phyloP scores from a whole-genome alignment of 2,329 filamentous ascomycete species.

The Sclerotinia subarctica region DNA sequence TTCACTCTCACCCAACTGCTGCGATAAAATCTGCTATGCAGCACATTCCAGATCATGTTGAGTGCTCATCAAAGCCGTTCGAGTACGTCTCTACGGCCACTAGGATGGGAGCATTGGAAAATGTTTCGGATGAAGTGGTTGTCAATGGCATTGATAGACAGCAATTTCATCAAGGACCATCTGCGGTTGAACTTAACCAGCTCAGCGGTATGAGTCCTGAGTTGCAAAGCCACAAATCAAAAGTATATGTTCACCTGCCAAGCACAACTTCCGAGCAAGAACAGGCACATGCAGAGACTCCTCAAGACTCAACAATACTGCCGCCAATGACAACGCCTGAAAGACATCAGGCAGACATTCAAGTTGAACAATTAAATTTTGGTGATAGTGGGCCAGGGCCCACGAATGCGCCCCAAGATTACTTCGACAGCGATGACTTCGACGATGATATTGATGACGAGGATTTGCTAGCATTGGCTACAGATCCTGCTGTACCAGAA shows the following conservation, averaged over 20 bases:
- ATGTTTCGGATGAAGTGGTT: neutral
- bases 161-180: neutral
- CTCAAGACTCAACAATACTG: neutral
- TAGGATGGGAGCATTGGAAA: constrained; percentile 6
- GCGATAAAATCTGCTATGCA: neutral
- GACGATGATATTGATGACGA: constrained; percentile 32
- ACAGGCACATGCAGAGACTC: neutral
- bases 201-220: neutral
- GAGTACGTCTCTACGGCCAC: constrained; percentile 21
- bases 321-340: neutral
- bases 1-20: neutral
- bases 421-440: constrained; percentile 25
- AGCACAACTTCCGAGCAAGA: neutral
- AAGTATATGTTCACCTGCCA: neutral
- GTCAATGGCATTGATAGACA: neutral
- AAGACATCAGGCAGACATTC: neutral
- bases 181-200: too few species aligned
- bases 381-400: neutral
- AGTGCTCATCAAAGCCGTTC: neutral
- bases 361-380: constrained; percentile 21
- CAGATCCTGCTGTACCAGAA: constrained; percentile 18
- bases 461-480: constrained; percentile 29
- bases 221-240: neutral
- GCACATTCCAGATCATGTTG: neutral
- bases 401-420: neutral